Conservation (phyloP, 2,329 filamentous ascomycete genomes). For the Aspergillus novoparasiticus region DNA sequence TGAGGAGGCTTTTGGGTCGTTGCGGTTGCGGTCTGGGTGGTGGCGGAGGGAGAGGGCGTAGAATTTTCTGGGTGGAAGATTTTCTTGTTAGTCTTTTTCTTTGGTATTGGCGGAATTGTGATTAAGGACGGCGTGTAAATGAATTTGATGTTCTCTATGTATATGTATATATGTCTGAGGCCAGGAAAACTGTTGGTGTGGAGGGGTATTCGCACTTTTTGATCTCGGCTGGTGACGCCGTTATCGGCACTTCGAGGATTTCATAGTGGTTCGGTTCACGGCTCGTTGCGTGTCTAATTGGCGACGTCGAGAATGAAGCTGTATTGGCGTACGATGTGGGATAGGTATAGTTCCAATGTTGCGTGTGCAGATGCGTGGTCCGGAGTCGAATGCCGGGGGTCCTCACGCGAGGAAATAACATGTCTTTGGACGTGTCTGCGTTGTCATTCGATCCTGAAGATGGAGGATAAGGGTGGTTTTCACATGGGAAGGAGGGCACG, state of each 20-base stretch:
- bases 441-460: conserved; percentile 10
- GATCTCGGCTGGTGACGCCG: conserved; percentile 74
- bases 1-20: conserved; percentile 69
- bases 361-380: conserved; percentile 7
- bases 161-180: background rate
- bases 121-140: too few species aligned
- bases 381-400: conserved; percentile 14
- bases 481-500: background rate
- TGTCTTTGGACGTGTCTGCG: conserved; percentile 15
- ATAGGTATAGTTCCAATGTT: conserved; percentile 5
- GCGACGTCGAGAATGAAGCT: conserved; percentile 40
- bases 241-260: conserved; percentile 69
- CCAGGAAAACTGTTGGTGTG: conserved; percentile 2
- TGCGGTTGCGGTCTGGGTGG: conserved; percentile 88
- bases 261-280: conserved; percentile 73
- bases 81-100: background rate
- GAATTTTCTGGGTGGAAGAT: conserved; percentile 60
- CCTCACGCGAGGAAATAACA: conserved; percentile 27
- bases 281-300: conserved; percentile 24
- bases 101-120: background rate
- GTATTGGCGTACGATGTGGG: background rate
- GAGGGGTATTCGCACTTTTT: conserved; percentile 66
- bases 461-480: background rate
- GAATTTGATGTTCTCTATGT: too few species aligned
- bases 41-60: conserved; percentile 88